These are phyloP conservation scores for Chionographis japonica DNA, from an alignment of 106 monocot species.

Conservation along the genomic window DNA sequence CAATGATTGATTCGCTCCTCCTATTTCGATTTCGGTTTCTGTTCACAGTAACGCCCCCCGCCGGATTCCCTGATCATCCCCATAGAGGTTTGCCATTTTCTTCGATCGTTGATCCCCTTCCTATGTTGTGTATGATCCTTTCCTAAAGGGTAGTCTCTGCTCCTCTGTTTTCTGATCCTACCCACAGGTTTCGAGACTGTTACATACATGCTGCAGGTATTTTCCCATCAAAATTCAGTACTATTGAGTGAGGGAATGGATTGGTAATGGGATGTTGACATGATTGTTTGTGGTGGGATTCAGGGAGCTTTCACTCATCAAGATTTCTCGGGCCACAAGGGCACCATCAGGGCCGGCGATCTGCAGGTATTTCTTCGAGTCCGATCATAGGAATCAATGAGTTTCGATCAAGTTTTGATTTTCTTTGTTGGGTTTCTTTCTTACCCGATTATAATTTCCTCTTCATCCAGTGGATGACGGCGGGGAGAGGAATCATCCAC, in stretches of 20 bases:
- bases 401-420: too few relatives aligned
- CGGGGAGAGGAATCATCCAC: conserved; percentile 72
- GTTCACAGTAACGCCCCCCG: conserved; percentile 46
- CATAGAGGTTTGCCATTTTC: conserved; percentile 62
- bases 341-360: conserved; percentile 58
- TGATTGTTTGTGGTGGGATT: conserved; percentile 4
- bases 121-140: not conserved
- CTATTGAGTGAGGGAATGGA: too few relatives aligned
- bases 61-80: conserved; percentile 77
- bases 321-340: conserved; percentile 60
- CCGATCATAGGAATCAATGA: too few relatives aligned
- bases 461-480: conserved; percentile 66
- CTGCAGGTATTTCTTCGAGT: conserved; percentile 34
- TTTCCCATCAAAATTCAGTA: not conserved
- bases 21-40: not conserved
- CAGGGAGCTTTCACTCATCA: conserved; percentile 59
- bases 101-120: too few relatives aligned
- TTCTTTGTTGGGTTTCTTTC: too few relatives aligned
- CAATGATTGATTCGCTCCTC: not conserved
- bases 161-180: not conserved
- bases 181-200: conserved; percentile 61
- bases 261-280: not conserved
- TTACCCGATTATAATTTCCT: not conserved
- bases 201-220: conserved; percentile 69
- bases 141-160: not conserved